Evolutionary conservation across 345 rosid genomes (phyloP).

Genomic region (Arabis hirsuta): DNA sequence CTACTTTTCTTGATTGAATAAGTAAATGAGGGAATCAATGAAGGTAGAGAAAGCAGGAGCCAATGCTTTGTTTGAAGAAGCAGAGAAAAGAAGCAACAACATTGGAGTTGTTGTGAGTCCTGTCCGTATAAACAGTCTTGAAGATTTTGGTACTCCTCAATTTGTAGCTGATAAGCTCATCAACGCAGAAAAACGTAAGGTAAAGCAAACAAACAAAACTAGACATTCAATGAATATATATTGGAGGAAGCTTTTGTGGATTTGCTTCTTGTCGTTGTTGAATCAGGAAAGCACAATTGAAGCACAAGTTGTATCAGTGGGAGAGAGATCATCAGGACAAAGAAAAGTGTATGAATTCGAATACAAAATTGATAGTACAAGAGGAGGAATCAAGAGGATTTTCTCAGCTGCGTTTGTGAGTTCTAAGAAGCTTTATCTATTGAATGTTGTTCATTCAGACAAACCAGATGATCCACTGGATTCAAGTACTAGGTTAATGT

Average conservation of each 20-base stretch:
- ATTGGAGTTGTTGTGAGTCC: constrained; percentile 88
- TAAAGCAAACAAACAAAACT: not conserved
- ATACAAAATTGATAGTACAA: constrained; percentile 75
- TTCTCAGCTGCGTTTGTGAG: constrained; percentile 87
- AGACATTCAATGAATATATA: too few species aligned
- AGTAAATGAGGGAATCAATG: not conserved
- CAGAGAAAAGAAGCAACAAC: constrained; percentile 68
- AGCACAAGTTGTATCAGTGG: constrained; percentile 68
- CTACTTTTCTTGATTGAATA: not conserved
- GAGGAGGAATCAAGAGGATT: constrained; percentile 87
- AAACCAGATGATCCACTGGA: constrained; percentile 78
- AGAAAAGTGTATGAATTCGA: constrained; percentile 82
- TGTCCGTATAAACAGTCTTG: constrained; percentile 74
- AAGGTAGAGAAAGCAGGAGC: constrained; percentile 96
- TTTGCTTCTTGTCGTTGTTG: not conserved
- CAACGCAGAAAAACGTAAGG: constrained; percentile 87
- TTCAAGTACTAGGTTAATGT: constrained; percentile 50
- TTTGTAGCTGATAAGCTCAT: constrained; percentile 88
- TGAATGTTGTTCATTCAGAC: constrained; percentile 78
- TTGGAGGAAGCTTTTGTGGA: not conserved
- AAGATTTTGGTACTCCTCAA: constrained; percentile 76
- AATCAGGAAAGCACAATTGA: constrained; percentile 82
- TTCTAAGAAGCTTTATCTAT: constrained; percentile 71
- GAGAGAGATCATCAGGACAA: constrained; percentile 67
- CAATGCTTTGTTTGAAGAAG: constrained; percentile 75